These are phyloP conservation scores for Mantamonas sphyraenae DNA, from an alignment of 78 protist species.

Conservation along the genomic window DNA sequence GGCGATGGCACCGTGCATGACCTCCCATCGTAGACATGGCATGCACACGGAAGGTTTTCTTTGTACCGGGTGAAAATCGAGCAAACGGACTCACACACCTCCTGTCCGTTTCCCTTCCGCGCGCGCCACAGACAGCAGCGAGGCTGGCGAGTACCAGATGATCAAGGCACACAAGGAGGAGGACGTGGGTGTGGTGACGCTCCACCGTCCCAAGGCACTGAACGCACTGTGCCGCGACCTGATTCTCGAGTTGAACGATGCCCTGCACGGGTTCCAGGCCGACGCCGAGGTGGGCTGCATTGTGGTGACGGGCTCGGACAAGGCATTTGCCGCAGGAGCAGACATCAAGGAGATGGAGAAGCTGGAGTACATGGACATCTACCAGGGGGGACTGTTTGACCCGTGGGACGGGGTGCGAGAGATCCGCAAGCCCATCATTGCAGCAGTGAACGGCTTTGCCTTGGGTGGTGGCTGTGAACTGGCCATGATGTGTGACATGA, in stretches of 20 bases:
- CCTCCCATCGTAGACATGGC: too few species aligned
- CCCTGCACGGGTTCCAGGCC: conserved; percentile 48
- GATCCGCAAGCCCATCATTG: conserved; percentile 82
- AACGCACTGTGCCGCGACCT: conserved; percentile 81
- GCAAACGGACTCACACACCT: too few species aligned
- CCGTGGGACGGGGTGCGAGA: conserved; percentile 46
- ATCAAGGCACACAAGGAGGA: conserved; percentile 18
- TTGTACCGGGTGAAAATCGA: too few species aligned
- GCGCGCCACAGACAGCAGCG: too few species aligned
- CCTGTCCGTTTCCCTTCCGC: too few species aligned
- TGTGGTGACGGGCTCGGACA: conserved; percentile 84
- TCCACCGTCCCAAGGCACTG: conserved; percentile 88
- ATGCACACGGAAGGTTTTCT: too few species aligned
- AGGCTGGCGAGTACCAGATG: too few species aligned
- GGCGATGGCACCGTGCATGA: too few species aligned
- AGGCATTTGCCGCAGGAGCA: conserved; percentile 96
- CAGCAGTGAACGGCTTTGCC: conserved; percentile 94
- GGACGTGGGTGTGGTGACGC: conserved; percentile 48
- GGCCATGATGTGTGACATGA: conserved; percentile 93
- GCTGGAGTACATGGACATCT: conserved; percentile 41
- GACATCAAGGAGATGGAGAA: conserved; percentile 90
- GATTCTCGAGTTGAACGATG: conserved; percentile 51
- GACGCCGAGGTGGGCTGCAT: conserved; percentile 63
- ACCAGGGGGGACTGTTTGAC: conserved; percentile 52
- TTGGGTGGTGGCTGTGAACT: conserved; percentile 96